Evolutionary conservation across 305 asterid species (phyloP), one percentile per base, ranked within the genome.

Genomic region (Fraxinus sp.): DNA sequence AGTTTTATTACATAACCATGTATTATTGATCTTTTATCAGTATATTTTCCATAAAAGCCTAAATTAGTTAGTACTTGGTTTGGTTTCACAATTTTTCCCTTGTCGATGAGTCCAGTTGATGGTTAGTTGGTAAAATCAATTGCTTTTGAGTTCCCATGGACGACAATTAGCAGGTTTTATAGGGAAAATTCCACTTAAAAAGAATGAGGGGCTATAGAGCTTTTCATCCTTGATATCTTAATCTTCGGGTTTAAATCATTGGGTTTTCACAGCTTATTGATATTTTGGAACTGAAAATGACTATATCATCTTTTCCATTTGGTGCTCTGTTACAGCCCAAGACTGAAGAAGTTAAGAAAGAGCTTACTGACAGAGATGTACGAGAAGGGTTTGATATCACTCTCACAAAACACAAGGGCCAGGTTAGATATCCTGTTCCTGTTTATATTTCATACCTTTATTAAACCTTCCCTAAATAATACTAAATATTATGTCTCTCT

Each of bases 341-440:
- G 36, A 83, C 92, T 20, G 98, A 95, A 87, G 99, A 94, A 85
- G 92, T 84, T 78, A 93, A 91, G 92, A 93, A 95, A 89, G 99
- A 95, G 84, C 91, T 88, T 80, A 91, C 97, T 0, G 97, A 92
- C 32, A 89, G 92, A 90, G 99, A 94, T 86, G 95, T 94, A 13
- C 87, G 85, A 26, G 97, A 93, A 89, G 89, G 91, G 78, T 95
- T 95, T 81, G 98, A 95, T 85, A 84, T 95, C 57, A 86, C 97
- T 13, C 89, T 86, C 74, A 89, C 97, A 20, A 94, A 94, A 90
- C 99, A 95, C 89, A 91, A 83, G 91, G 97, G 99, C 79, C 96
- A 92, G 97, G 98, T 95, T 83, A 77, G 85, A 81, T 57, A 49
- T 64, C 75, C 77, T 94, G 94, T 55, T 55, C 66, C 66, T 59